Percentiles rank a stretch among this genome's conserved stretches.
These are phyloP conservation scores for Thraustotheca clavata DNA, from an alignment of 352 stramenopile species.

Conservation along the genomic window DNA sequence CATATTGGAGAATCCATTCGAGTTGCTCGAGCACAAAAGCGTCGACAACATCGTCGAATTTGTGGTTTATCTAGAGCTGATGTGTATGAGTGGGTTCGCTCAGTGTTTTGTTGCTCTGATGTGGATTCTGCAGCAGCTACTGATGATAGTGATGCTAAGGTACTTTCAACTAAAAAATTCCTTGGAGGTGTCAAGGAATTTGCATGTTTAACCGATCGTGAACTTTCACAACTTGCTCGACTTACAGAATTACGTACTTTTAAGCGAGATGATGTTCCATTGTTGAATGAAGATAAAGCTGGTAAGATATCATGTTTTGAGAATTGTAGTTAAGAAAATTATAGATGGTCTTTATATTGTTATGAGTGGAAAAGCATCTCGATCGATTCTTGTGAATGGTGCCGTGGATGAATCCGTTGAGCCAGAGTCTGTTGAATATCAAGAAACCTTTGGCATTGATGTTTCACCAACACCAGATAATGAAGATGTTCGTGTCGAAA, in stretches of 20 bases:
- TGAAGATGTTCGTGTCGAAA: slow-evolving; percentile 27
- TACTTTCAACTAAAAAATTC: slow-evolving; percentile 45
- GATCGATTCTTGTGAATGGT: slow-evolving; percentile 24
- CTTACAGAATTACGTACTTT: slow-evolving; percentile 37
- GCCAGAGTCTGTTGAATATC: slow-evolving; percentile 35
- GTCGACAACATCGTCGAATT: slow-evolving; percentile 18
- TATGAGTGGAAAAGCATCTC: slow-evolving; percentile 30
- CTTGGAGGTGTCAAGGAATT: slow-evolving; percentile 45
- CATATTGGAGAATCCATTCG: slow-evolving; percentile 14
- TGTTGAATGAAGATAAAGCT: slow-evolving; percentile 35
- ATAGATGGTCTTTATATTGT: slow-evolving; percentile 50
- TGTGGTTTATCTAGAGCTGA: slow-evolving; percentile 30
- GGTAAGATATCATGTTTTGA: not conserved
- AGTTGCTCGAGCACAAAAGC: slow-evolving; percentile 6
- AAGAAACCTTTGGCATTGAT: slow-evolving; percentile 46
- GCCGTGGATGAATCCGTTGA: slow-evolving; percentile 23
- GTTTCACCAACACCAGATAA: slow-evolving; percentile 32
- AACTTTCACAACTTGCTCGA: slow-evolving; percentile 41
- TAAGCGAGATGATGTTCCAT: slow-evolving; percentile 32
- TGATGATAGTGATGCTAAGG: slow-evolving; percentile 42
- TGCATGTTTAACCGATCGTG: slow-evolving; percentile 43
- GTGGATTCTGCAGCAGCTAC: slow-evolving; percentile 45
- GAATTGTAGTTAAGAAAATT: not conserved
- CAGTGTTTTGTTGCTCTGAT: slow-evolving; percentile 36
- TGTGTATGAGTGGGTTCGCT: slow-evolving; percentile 14